These are phyloP conservation scores for Yarrowia sp. DNA, from an alignment of 805 yeast genomes.

Conservation along the genomic window DNA sequence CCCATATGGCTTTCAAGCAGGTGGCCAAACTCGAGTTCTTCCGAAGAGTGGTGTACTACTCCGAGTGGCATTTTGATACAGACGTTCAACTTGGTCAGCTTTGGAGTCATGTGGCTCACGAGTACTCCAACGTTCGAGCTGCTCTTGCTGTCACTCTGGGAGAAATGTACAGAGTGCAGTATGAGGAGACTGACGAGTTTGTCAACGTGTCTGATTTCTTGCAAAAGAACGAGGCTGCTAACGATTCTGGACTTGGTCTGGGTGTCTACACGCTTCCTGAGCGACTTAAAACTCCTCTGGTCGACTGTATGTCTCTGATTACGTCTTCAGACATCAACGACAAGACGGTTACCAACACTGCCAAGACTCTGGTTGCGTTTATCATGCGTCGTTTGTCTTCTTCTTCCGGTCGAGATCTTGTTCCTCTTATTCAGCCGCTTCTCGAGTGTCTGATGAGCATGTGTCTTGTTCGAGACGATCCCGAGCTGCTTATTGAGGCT, in stretches of 20 bases:
- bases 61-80: conserved; percentile 4
- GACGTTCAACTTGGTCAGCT: conserved; percentile 35
- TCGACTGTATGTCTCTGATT: neutral
- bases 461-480: conserved; percentile 70
- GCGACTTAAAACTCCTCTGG: neutral
- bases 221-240: neutral
- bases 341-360: conserved; percentile 44
- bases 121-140: conserved; percentile 68
- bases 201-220: neutral
- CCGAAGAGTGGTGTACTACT: conserved; percentile 45
- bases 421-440: conserved; percentile 52
- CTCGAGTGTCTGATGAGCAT: conserved; percentile 67
- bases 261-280: neutral
- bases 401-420: conserved; percentile 51
- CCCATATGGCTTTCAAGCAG: conserved; percentile 62
- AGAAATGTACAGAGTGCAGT: conserved; percentile 44
- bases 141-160: conserved; percentile 61
- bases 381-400: conserved; percentile 52
- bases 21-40: conserved; percentile 58
- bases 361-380: conserved; percentile 65
- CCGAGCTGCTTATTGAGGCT: conserved; percentile 51
- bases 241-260: neutral
- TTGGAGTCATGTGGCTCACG: conserved; percentile 52
- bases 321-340: neutral
- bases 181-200: conserved; percentile 40